Evolutionary conservation across 2,329 filamentous ascomycete genomes (phyloP).

Genomic region (Neurospora sp.): DNA sequence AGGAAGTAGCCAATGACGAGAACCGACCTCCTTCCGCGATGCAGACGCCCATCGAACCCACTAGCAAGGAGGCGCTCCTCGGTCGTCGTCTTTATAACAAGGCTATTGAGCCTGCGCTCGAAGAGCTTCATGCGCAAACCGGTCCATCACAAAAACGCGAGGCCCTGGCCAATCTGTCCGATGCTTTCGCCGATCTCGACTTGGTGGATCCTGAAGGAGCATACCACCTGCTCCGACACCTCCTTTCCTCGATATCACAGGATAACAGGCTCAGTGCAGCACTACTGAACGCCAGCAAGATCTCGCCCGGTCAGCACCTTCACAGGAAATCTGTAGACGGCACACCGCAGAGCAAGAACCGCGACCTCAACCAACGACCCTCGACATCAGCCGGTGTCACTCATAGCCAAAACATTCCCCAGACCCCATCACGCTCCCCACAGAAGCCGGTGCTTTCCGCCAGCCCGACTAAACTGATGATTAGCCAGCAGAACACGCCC

Average conservation of each 20-base stretch:
- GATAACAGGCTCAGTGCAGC: conserved; percentile 55
- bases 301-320: conserved; percentile 19
- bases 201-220: conserved; percentile 83
- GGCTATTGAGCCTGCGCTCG: conserved; percentile 71
- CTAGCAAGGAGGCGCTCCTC: conserved; percentile 71
- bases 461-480: conserved; percentile 56
- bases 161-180: conserved; percentile 70
- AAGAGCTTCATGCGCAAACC: conserved; percentile 79
- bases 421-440: not conserved
- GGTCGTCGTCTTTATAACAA: conserved; percentile 75
- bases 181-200: conserved; percentile 79
- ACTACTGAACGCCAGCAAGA: conserved; percentile 27
- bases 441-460: conserved; percentile 1
- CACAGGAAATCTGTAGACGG: conserved; percentile 31
- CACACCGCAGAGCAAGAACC: conserved; percentile 36
- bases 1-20: conserved; percentile 39
- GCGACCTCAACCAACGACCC: conserved; percentile 28
- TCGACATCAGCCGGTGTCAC: conserved; percentile 5
- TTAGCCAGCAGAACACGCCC: conserved; percentile 78
- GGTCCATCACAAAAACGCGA: conserved; percentile 61
- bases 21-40: conserved; percentile 45
- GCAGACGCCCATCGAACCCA: conserved; percentile 37
- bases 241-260: conserved; percentile 63
- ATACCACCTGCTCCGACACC: conserved; percentile 70
- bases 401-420: not conserved